Evolutionary conservation across 2,329 filamentous ascomycete species (phyloP), one percentile per base, ranked within the genome.

Genomic region (Colletotrichum ledebouriae): DNA sequence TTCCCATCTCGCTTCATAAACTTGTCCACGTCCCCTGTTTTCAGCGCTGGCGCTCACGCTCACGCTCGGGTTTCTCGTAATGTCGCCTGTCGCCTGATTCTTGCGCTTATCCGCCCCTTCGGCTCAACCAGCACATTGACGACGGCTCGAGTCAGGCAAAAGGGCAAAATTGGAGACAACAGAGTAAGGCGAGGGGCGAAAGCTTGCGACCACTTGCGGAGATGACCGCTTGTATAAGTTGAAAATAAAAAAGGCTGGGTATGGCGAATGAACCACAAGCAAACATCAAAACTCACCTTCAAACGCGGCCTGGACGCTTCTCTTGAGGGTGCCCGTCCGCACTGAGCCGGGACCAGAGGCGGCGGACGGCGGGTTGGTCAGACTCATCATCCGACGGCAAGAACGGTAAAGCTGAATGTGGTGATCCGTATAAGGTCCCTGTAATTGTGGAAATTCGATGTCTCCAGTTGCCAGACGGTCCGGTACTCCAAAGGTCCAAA

Each of bases 241-340:
- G 5, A 41, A 29, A 29, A 34, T 46, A 34, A 53, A 25, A 49
- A 34, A 53, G 25, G 52, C n/a, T 25, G n/a, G 33, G 52, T 41
- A 41, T 2, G 34, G 22, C 15, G 52, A 41, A 39, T n/a, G 56
- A 44, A 47, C 44, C 55, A 46, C 49, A 61, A 70, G 62, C 59
- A 70, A 63, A 67, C 56, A 63, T 58, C 55, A 47, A 63, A 71
- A 76, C 82, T 74, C 82, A 88, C 87, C 87, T 79, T 89, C 86
- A 80, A 89, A 89, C 42, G 85, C 84, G 70, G 86, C 83, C 77
- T 89, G 87, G 63, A 87, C 85, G 72, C 83, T 87, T 74, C 87
- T 82, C 80, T 89, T 90, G 62, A 88, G 77, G 33, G 79, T 80
- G 58, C 72, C 71, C 68, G 77, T 79, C 69, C 81, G 80, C 59